A percentile compares a stretch with the other conserved stretches of the same genome.
These are phyloP conservation scores for Pseudogymnoascus sp. DNA, from an alignment of 2,329 filamentous ascomycete genomes.

Conservation along the genomic window DNA sequence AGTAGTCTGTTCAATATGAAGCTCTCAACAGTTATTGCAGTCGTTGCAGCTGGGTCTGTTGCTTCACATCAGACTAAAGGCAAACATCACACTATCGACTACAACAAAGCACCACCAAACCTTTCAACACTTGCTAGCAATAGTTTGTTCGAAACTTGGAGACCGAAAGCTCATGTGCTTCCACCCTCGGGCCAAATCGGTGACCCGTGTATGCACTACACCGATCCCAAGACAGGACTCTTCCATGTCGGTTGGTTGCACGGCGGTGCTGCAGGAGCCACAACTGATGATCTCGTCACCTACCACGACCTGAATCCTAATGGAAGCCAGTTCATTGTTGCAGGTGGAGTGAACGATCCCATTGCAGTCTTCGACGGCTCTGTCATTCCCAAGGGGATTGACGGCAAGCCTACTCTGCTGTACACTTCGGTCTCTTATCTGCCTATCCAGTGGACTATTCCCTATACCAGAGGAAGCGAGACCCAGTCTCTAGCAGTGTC, in stretches of 20 bases:
- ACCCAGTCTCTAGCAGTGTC: conserved; percentile 37
- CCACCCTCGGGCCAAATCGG: conserved; percentile 34
- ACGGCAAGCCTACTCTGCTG: conserved; percentile 36
- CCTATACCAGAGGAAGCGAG: conserved; percentile 38
- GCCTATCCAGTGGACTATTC: conserved; percentile 39
- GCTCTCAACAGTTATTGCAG: not conserved
- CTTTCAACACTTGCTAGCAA: conserved; percentile 33
- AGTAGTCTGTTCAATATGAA: not conserved
- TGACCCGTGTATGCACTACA: conserved; percentile 39
- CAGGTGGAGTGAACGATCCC: conserved; percentile 35
- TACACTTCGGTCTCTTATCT: conserved; percentile 38
- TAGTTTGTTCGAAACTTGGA: conserved; percentile 26
- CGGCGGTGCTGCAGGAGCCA: conserved; percentile 31
- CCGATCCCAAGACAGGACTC: conserved; percentile 35
- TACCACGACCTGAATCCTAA: conserved; percentile 31
- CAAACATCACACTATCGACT: conserved; percentile 23
- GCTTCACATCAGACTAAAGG: not conserved
- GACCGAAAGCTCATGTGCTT: conserved; percentile 34
- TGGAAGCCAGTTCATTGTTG: not conserved
- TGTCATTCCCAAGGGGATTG: conserved; percentile 36
- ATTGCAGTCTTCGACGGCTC: conserved; percentile 39
- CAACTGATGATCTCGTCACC: conserved; percentile 36
- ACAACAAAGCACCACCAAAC: conserved; percentile 33
- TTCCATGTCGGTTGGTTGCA: conserved; percentile 39
- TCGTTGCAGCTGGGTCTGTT: not conserved